Base-by-base conservation (phyloP, 331 rosid genomes). In the Malus hybrid region DNA sequence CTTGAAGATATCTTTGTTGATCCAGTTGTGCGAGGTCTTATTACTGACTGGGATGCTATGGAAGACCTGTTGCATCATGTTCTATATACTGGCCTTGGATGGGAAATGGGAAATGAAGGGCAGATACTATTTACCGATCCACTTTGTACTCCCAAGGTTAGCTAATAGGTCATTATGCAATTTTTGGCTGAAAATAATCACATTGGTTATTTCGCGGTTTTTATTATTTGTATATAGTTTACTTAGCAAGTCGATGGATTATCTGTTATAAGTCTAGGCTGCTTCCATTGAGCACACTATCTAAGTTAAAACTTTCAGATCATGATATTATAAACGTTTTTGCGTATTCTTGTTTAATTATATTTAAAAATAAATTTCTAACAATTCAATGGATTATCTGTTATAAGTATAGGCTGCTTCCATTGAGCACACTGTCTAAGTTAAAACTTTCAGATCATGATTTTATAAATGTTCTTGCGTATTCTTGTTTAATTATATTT, bases 71-170 rank as follows among this genome's bases (percentile, higher is more conserved):
- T 94, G 88, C 90, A 88, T 80, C 89, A 94, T 87, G 85, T 91
- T 28, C 80, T 94, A 57, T 94, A 94, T 59, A 75, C 90, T 69
- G 98, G 97, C 55, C 98, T 94, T 72, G 98, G 98, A 77, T 94
- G 98, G 98, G 98, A 91, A 84, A 87, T 91, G 8, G 98, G 98
- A 69, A 91, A 91, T 74, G 98, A 94, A 85, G 98, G 98, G n/a
- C 98, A 94, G 74, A 87, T 94, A 72, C 66, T 94, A 63, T 94
- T 94, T 78, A 90, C 98, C 0, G 98, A 94, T 84, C 97, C 98
- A 59, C 97, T 94, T 79, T 88, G 83, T 81, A 94, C 96, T 39
- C 98, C 98, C 22, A 94, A 94, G 97, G 98, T 93, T 75, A 59
- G 67, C 54, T 11, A 57, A 63, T 75, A 18, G 57, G 13, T 39